Evolutionary conservation across 345 rosid species (phyloP).

Genomic region (Eucalyptus victrix): DNA sequence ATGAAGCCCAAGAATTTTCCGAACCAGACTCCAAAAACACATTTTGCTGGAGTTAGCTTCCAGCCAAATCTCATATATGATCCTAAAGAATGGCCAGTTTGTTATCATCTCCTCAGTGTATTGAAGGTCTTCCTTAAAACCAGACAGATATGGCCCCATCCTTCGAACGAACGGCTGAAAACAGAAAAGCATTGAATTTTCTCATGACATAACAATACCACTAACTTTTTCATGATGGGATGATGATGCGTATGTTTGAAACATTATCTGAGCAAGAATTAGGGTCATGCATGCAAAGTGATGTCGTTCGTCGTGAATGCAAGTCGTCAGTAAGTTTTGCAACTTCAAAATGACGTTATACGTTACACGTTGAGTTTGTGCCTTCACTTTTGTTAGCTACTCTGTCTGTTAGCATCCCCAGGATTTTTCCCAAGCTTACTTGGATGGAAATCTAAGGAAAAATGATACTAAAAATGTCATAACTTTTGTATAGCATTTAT

Average conservation of each 20-base stretch:
- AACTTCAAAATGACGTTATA: neutral
- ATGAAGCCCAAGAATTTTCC: neutral
- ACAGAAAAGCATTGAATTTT: neutral
- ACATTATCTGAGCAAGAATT: neutral
- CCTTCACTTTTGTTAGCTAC: neutral
- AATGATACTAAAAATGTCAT: fast-evolving
- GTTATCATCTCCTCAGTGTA: neutral
- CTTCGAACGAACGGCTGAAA: neutral
- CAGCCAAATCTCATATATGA: neutral
- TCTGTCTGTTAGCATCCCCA: neutral
- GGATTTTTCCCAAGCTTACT: neutral
- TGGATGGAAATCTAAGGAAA: neutral
- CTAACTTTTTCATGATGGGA: neutral
- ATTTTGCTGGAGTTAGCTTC: neutral
- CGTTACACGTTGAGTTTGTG: neutral
- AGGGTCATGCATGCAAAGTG: neutral
- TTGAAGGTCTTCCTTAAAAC: neutral
- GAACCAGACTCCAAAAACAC: neutral
- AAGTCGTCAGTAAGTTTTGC: neutral
- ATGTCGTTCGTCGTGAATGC: neutral
- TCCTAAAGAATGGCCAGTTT: neutral
- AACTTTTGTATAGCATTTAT: no score
- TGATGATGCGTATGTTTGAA: neutral
- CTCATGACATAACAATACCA: neutral
- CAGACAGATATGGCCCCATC: neutral